Evolutionary conservation across 2,329 filamentous ascomycete species (phyloP).

Genomic region (Keithomyces neogunnii): DNA sequence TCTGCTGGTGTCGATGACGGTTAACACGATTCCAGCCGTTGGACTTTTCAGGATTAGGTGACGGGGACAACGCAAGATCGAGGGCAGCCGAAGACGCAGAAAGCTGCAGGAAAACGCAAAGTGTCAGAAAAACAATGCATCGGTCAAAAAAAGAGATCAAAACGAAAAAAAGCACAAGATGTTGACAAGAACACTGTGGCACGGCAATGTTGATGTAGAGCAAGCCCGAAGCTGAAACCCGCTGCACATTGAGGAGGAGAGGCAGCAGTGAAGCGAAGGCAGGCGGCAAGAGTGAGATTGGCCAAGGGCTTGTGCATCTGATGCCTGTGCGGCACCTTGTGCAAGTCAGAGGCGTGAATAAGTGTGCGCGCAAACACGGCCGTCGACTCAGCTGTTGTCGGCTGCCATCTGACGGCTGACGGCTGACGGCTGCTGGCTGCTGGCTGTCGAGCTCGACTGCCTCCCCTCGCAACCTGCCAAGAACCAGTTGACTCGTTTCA

Average conservation of each 20-base stretch:
- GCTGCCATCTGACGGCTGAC: slow-evolving; percentile 1
- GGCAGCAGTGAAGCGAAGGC: background rate
- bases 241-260: background rate
- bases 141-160: slow-evolving; percentile 8
- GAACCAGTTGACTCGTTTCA: too few species aligned
- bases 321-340: background rate
- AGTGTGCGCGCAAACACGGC: too few species aligned
- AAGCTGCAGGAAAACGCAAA: slow-evolving; percentile 43
- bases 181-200: background rate
- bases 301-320: background rate
- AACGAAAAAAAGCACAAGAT: slow-evolving; percentile 8
- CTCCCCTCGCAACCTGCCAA: background rate
- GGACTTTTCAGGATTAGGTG: slow-evolving; percentile 48
- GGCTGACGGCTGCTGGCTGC: background rate
- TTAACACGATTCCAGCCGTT: slow-evolving; percentile 52
- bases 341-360: too few species aligned
- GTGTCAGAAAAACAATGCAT: slow-evolving; percentile 22
- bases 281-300: background rate
- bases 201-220: background rate
- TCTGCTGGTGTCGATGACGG: slow-evolving; percentile 61
- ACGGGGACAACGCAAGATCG: slow-evolving; percentile 66
- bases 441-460: background rate
- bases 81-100: slow-evolving; percentile 74
- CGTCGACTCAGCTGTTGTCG: background rate
- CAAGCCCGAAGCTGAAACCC: background rate